Evolutionary conservation across 169 alveolate species (phyloP), one percentile per base, ranked within the genome.

Genomic region (Hammondia hammondi): DNA sequence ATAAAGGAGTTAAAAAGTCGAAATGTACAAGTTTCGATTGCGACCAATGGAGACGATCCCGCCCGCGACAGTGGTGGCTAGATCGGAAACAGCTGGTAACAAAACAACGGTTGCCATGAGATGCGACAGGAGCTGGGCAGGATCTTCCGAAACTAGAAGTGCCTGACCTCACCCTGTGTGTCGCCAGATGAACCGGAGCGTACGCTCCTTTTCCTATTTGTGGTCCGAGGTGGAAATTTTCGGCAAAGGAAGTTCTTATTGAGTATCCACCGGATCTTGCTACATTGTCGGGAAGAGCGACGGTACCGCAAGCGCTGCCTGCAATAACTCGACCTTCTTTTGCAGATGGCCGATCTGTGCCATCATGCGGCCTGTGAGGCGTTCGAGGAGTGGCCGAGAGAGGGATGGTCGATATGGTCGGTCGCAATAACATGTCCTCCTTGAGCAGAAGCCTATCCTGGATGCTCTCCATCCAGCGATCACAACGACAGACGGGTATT

Each of bases 171-270:
- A 90, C 93, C 43, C 96, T 96, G 88, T 98, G 97, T 4, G 96
- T 88, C 19, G 98, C 99, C 32, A 96, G 94, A 94, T 96, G 97
- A 6, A 98, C 99, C 19, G 96, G 95, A 10, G 98, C 99, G 96
- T 98, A 98, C 19, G 98, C 98, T 0, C 99, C 99, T 92, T 97
- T 93, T 3, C 99, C 98, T 61, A 98, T 37, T 24, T 61, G 72
- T 21, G 72, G 93, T 7, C 88, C 93, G 29, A 90, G 72, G 73
- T 27, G 37, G 32, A 90, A 90, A 71, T 46, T 70, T 17, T 90
- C 93, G 48, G 93, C 71, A n/a, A 90, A 90, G 4, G 37, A 21
- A 46, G 67, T 71, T 45, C 73, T 90, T 21, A 17, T 27, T 67
- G 77, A 32, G 45, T 0, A 24, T 17, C 43, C 19, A 6, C 77